Base-by-base conservation (phyloP, 495 filamentous ascomycete genomes). In the Aspergillus egyptiacus region DNA sequence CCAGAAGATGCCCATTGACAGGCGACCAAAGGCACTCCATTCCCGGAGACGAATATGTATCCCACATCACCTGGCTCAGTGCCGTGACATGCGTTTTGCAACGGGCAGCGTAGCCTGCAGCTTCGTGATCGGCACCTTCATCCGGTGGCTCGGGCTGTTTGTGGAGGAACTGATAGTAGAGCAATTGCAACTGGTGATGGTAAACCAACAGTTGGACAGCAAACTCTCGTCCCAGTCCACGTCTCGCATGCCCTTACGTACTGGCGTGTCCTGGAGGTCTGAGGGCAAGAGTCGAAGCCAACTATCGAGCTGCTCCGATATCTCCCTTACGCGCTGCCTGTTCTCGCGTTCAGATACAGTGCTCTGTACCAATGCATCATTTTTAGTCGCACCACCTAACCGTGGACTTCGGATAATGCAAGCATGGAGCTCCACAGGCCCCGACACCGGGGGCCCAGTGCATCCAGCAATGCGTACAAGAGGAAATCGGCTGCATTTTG, bases 351-450 rank as follows among this genome's bases (percentile, higher is more conserved):
- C 35, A 30, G 4, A 31, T 2, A 48, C 24, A 14, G 35, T 8
- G 6, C 23, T 39, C 17, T 48, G 35, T 11, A 32, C 46, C 5
- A 48, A 40, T 5, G 32, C 35, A 18, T 48, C 46, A 32, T 48
- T 48, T 48, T 48, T 0, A 48, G 19, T 27, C 46, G 46, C 46
- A 48, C 40, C 5, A 48, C 46, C 24, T 40, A 36, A 8, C 19
- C 24, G 15, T 48, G 46, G 2, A 48, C 32, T 14, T 18, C 27
- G 19, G 46, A 31, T 18, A 48, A 14, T 5, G 35, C 35, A 6
- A 48, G 33, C 46, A 48, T 48, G 11, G 35, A 48, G 2, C 35
- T 48, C 46, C 46, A 48, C 11, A 48, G n/a, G 5, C 46, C 46
- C n/a, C 17, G 19, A 13, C 7, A 22, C 8, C 46, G 46, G 3